Percentiles rank a stretch among this genome's conserved stretches.
Conservation (phyloP, 2,329 filamentous ascomycete genomes). For the Fusarium tricinctum region DNA sequence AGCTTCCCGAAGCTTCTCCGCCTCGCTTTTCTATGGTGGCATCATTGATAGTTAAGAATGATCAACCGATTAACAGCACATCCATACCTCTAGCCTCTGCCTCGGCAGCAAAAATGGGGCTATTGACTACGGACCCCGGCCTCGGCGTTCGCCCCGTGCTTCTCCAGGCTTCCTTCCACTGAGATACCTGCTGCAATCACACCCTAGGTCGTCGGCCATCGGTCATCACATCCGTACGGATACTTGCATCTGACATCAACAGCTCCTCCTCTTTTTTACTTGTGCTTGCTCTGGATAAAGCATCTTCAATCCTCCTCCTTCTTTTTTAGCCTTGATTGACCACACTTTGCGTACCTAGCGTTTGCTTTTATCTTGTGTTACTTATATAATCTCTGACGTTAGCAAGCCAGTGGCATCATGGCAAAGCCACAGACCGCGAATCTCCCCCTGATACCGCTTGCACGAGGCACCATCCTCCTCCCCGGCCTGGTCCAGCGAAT, state of each 20-base stretch:
- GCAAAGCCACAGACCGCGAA: conserved; percentile 60
- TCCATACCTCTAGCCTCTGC: conserved; percentile 23
- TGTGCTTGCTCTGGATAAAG: not conserved
- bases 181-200: conserved; percentile 21
- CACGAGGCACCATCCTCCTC: conserved; percentile 83
- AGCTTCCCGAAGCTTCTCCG: conserved; percentile 32
- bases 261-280: conserved; percentile 24
- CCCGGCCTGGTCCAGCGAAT: conserved; percentile 89
- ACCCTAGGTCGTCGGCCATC: conserved; percentile 26
- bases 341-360: conserved; percentile 21
- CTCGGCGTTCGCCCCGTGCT: conserved; percentile 48
- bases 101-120: conserved; percentile 48
- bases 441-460: conserved; percentile 85
- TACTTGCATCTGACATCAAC: conserved; percentile 46
- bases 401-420: conserved; percentile 51
- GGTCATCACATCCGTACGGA: conserved; percentile 27
- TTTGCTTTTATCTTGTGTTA: conserved; percentile 10
- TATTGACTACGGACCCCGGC: conserved; percentile 38
- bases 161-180: conserved; percentile 48
- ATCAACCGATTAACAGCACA: conserved; percentile 13
- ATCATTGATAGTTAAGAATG: conserved; percentile 20
- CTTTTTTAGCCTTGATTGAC: conserved; percentile 3
- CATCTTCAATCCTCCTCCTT: conserved; percentile 11
- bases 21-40: conserved; percentile 5
- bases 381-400: conserved; percentile 10